Conservation (phyloP, 164 flowering plant species). For the Houttuynia cordata region DNA sequence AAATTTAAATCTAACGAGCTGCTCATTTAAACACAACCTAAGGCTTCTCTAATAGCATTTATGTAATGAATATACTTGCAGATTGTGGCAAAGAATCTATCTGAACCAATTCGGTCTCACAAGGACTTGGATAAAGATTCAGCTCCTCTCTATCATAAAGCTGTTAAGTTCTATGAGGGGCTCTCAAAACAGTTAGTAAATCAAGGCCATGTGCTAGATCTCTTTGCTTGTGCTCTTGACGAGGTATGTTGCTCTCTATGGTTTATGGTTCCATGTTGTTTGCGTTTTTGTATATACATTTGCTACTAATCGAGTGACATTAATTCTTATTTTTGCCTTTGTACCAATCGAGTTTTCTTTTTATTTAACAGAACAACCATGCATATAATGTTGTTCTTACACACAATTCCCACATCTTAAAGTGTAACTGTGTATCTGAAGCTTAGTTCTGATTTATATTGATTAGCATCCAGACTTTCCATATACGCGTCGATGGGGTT, state of each 20-base stretch:
- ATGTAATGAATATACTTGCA: conserved; percentile 16
- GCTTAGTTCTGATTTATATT: no score
- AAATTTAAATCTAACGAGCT: no score
- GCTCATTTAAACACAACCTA: neutral
- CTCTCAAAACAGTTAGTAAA: conserved; percentile 85
- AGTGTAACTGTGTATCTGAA: no score
- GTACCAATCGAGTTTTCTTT: no score
- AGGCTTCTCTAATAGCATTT: neutral
- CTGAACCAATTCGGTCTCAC: conserved; percentile 96
- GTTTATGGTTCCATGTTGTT: no score
- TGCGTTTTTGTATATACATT: neutral
- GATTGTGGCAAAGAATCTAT: conserved; percentile 77
- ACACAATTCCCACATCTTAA: no score
- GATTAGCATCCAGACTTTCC: no score
- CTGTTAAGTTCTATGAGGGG: conserved; percentile 87
- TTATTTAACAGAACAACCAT: no score
- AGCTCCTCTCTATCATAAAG: conserved; percentile 68
- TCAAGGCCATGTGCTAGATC: conserved; percentile 91
- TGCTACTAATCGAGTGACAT: neutral
- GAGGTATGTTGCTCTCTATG: conserved; percentile 40
- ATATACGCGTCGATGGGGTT: no score
- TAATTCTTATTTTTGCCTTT: neutral
- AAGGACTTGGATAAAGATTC: conserved; percentile 96
- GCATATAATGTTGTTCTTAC: no score
- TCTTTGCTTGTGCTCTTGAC: conserved; percentile 94